These are phyloP conservation scores for Aphanomyces stellatus DNA, from an alignment of 352 stramenopile genomes.

Conservation along the genomic window DNA sequence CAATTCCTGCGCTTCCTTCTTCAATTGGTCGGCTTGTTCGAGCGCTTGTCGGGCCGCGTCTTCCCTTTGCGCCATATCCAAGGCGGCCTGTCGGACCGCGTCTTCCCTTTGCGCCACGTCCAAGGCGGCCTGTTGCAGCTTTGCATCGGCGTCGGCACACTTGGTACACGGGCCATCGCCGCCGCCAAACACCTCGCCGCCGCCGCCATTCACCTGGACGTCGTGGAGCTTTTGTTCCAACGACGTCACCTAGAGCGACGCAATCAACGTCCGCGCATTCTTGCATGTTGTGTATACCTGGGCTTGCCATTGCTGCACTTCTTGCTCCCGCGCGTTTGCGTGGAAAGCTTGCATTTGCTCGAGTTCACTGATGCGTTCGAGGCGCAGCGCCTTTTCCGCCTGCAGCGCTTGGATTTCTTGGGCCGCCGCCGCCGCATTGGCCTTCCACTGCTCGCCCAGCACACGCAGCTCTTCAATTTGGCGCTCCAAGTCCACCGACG, in stretches of 20 bases:
- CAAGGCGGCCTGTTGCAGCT: conserved; percentile 22
- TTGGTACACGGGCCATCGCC: conserved; percentile 13
- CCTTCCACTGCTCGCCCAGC: background rate
- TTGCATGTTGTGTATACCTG: too few species aligned
- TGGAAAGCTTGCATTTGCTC: conserved; percentile 12
- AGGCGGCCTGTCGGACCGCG: conserved; percentile 27
- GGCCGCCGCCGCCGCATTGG: background rate
- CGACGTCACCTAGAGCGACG: background rate
- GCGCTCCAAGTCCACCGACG: background rate
- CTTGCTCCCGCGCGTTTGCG: conserved; percentile 1
- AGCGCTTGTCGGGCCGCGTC: conserved; percentile 37
- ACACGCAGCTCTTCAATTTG: background rate
- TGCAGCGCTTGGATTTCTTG: conserved; percentile 2
- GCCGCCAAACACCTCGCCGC: background rate
- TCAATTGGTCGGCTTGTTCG: conserved; percentile 27
- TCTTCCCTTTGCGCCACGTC: conserved; percentile 28
- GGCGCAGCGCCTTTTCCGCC: conserved; percentile 7
- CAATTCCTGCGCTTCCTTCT: conserved; percentile 49
- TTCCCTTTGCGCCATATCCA: conserved; percentile 26
- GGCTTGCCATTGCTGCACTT: background rate
- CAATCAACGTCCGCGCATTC: too few species aligned
- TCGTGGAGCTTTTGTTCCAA: background rate
- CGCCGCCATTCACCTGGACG: conserved; percentile 27
- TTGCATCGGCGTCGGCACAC: conserved; percentile 20
- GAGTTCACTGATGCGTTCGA: conserved; percentile 14